Conservation (phyloP, 331 rosid species). For the Rhamnella rubrinervis region DNA sequence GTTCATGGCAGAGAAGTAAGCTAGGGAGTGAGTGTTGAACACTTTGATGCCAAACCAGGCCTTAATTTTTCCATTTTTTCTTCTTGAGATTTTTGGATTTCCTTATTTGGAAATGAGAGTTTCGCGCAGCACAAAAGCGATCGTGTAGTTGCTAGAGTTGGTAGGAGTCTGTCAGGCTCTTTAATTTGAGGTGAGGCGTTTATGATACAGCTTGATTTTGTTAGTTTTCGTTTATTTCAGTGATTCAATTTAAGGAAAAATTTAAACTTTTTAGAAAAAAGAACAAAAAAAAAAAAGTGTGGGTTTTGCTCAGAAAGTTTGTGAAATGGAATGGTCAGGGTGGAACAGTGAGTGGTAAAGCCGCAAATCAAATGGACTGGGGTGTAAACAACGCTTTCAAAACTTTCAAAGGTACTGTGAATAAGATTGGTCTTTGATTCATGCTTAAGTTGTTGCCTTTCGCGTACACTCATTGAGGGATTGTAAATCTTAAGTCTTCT, state of each 20-base stretch:
- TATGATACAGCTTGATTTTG: background rate
- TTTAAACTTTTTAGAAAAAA: background rate
- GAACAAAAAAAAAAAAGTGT: background rate
- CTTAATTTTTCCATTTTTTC: background rate
- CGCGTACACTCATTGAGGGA: background rate
- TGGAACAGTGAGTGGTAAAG: slow-evolving; percentile 38
- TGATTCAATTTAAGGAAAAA: background rate
- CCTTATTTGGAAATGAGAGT: slow-evolving; percentile 1
- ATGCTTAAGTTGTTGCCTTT: background rate
- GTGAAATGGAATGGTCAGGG: slow-evolving; percentile 29
- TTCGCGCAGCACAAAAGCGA: background rate
- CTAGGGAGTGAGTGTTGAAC: too few species aligned
- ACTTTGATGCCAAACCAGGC: too few species aligned
- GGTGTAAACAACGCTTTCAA: slow-evolving; percentile 47
- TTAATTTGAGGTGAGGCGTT: slow-evolving; percentile 20
- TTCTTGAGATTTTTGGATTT: background rate
- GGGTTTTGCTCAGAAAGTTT: background rate
- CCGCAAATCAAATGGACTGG: slow-evolving; percentile 72
- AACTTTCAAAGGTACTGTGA: slow-evolving; percentile 62
- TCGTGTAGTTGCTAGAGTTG: slow-evolving; percentile 7
- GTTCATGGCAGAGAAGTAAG: too few species aligned
- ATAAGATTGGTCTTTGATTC: background rate
- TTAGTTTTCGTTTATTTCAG: background rate
- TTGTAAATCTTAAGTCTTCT: too few species aligned
- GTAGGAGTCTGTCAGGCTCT: slow-evolving; percentile 1